A percentile compares a stretch with the other conserved stretches of the same genome.
Conservation (phyloP, 78 protist species). For the Dictyostelium capitatum region DNA sequence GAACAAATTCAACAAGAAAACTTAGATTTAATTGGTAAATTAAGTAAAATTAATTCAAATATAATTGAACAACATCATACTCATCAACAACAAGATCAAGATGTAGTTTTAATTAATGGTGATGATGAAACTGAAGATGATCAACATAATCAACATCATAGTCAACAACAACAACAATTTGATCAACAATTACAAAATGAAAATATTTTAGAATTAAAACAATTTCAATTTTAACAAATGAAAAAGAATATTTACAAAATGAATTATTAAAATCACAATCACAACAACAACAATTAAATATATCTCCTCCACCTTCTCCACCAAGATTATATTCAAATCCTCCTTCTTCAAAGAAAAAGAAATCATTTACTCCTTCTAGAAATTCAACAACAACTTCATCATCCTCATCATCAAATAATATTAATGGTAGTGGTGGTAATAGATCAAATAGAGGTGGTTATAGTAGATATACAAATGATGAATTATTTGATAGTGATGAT, state of each 20-base stretch:
- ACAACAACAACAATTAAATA: not conserved
- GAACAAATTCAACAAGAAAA: not conserved
- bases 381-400: not conserved
- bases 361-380: not conserved
- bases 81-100: not conserved
- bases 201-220: not conserved
- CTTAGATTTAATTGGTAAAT: not conserved
- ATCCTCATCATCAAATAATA: not conserved
- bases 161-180: not conserved
- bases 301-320: conserved; percentile 9
- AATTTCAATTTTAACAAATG: not conserved
- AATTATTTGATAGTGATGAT: not conserved
- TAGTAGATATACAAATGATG: conserved; percentile 12
- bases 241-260: conserved; percentile 24
- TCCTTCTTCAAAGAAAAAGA: not conserved
- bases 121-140: not conserved
- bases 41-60: not conserved
- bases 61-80: not conserved
- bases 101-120: not conserved
- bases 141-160: not conserved
- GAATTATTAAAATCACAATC: conserved; percentile 7
- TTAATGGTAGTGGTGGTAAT: not conserved
- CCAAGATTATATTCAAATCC: not conserved
- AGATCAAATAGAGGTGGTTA: not conserved
- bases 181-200: not conserved